Evolutionary conservation across 495 filamentous ascomycete species (phyloP).

Genomic region (Pyrenopolyporus hunteri): DNA sequence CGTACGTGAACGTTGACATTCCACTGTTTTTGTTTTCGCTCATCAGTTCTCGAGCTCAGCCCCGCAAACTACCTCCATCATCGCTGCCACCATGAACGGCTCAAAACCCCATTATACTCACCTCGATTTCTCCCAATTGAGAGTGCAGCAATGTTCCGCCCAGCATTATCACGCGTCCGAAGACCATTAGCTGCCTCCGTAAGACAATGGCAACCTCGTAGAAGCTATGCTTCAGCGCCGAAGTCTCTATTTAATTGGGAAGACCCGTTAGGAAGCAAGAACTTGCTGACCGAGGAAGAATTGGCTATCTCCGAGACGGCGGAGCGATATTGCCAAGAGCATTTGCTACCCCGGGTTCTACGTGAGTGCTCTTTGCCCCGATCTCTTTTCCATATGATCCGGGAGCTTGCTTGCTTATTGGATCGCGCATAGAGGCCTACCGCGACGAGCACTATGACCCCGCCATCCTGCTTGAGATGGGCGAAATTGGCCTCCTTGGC

Average conservation of each 20-base stretch:
- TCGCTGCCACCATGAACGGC: constrained; percentile 18
- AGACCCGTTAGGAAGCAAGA: constrained; percentile 78
- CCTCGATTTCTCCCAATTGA: constrained; percentile 27
- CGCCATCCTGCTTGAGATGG: constrained; percentile 92
- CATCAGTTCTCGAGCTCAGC: constrained; percentile 12
- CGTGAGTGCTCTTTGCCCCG: constrained; percentile 61
- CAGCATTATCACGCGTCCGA: constrained; percentile 27
- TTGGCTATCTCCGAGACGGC: constrained; percentile 87
- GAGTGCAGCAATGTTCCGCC: constrained; percentile 37
- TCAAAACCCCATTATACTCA: constrained; percentile 3
- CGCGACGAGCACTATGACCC: constrained; percentile 91
- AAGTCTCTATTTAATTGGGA: constrained; percentile 82
- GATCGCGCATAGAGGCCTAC: constrained; percentile 76
- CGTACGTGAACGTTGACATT: constrained; percentile 12
- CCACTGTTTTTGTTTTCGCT: constrained; percentile 4
- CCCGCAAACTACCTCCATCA: constrained; percentile 22
- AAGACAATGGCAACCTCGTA: constrained; percentile 18
- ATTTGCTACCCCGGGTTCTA: constrained; percentile 80
- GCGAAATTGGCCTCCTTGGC: constrained; percentile 88
- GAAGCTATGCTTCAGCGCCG: constrained; percentile 47
- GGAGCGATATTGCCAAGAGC: constrained; percentile 90
- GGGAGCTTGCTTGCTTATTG: constrained; percentile 16
- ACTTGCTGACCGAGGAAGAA: constrained; percentile 86
- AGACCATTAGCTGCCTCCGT: constrained; percentile 18
- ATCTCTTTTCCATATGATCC: not conserved